phyloP scores from a whole-genome alignment of 2,329 filamentous ascomycete species.

The Diaporthe batatas region DNA sequence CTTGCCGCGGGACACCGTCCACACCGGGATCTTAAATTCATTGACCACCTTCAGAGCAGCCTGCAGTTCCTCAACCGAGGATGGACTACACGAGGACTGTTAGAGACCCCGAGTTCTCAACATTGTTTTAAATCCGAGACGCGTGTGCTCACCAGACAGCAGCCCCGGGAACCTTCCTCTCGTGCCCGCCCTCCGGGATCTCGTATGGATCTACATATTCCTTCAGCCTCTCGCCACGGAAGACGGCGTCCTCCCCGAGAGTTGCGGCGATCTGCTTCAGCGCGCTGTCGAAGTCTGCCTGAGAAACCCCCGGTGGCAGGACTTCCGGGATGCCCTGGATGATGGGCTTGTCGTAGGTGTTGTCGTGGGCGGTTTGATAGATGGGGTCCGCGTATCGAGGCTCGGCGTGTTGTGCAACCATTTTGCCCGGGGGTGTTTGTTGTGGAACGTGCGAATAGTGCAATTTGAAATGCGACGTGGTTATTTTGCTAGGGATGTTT shows the following conservation, averaged over 20 bases:
- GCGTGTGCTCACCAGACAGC: constrained; percentile 53
- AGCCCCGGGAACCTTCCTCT: constrained; percentile 57
- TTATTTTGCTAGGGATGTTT: too few relatives aligned
- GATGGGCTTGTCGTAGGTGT: constrained; percentile 57
- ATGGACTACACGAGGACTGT: constrained; percentile 45
- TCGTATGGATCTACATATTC: constrained; percentile 64
- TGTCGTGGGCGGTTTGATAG: constrained; percentile 58
- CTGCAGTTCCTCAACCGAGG: constrained; percentile 50
- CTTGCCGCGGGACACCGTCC: constrained; percentile 53
- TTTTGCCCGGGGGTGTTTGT: neutral
- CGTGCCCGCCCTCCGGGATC: constrained; percentile 55
- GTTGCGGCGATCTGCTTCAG: constrained; percentile 51
- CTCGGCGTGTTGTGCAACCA: constrained; percentile 23
- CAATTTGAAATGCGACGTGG: too few relatives aligned
- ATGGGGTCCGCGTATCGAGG: constrained; percentile 53
- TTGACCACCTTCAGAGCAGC: constrained; percentile 52
- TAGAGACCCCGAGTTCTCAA: neutral
- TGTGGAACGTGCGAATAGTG: neutral
- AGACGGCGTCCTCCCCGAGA: constrained; percentile 56
- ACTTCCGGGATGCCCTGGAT: constrained; percentile 52
- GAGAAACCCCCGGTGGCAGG: constrained; percentile 56
- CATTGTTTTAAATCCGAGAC: neutral
- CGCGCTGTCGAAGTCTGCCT: constrained; percentile 54
- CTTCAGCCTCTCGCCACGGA: constrained; percentile 53
- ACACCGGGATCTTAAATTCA: constrained; percentile 50